Percentiles rank a stretch among this genome's conserved stretches.
phyloP scores from a whole-genome alignment of 352 stramenopile genomes.

The Globisporangium canariense region DNA sequence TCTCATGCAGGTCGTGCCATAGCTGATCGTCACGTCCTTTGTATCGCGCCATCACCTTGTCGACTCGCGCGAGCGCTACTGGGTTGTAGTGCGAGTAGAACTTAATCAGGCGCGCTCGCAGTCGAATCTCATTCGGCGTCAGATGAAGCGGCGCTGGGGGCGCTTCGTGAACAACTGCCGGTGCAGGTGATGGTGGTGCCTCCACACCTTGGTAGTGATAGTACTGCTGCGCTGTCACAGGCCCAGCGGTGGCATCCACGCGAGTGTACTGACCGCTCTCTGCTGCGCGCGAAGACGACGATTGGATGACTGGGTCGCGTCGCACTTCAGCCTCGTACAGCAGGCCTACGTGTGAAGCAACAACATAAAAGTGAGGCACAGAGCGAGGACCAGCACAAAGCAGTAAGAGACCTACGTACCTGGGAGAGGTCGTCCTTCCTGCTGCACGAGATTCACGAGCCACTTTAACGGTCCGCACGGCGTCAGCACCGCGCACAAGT shows the following conservation, averaged over 20 bases:
- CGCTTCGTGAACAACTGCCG: not conserved
- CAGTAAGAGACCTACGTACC: slow-evolving; percentile 32
- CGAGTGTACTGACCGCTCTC: slow-evolving; percentile 10
- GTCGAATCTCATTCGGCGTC: slow-evolving; percentile 42
- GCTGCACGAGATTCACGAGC: slow-evolving; percentile 93
- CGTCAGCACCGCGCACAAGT: slow-evolving; percentile 99
- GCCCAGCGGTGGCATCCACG: not conserved
- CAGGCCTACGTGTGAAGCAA: slow-evolving; percentile 33
- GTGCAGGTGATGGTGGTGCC: slow-evolving; percentile 20
- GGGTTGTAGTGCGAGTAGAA: slow-evolving; percentile 80
- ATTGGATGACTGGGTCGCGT: slow-evolving; percentile 28
- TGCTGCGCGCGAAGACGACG: slow-evolving; percentile 13
- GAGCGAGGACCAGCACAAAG: not conserved
- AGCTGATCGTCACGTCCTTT: slow-evolving; percentile 63
- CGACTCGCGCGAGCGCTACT: slow-evolving; percentile 49
- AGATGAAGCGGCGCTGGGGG: slow-evolving; percentile 37
- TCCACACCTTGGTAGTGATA: slow-evolving; percentile 68
- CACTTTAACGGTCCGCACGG: slow-evolving; percentile 97
- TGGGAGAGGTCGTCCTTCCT: slow-evolving; percentile 87
- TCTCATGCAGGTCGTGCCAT: slow-evolving; percentile 76
- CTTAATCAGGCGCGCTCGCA: slow-evolving; percentile 43
- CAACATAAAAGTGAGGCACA: not conserved
- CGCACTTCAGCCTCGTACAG: slow-evolving; percentile 73
- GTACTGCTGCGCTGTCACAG: slow-evolving; percentile 45
- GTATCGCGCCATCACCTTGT: slow-evolving; percentile 77